These are phyloP conservation scores for Aureobasidium namibiae DNA, from an alignment of 2,329 filamentous ascomycete genomes.

Conservation along the genomic window DNA sequence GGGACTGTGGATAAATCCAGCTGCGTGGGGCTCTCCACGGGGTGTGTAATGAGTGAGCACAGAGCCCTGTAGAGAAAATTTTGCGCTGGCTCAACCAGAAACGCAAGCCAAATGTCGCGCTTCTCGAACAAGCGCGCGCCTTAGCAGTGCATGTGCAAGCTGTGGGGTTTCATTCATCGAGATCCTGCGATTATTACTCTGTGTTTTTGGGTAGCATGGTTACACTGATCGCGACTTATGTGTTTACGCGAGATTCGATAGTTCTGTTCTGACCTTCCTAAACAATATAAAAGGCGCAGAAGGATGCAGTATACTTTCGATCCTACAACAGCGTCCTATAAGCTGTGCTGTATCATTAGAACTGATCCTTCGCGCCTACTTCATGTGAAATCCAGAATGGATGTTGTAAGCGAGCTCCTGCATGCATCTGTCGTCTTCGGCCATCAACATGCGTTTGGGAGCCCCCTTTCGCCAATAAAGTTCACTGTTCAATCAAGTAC, in stretches of 20 bases:
- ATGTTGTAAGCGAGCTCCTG: neutral
- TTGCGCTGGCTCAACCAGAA: neutral
- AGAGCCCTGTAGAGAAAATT: neutral
- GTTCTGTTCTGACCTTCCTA: neutral
- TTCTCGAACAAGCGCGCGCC: constrained; percentile 1
- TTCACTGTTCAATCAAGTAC: neutral
- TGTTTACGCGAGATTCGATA: neutral
- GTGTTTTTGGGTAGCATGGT: neutral
- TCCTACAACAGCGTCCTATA: neutral
- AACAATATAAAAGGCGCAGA: neutral
- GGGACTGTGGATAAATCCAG: neutral
- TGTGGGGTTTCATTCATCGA: neutral
- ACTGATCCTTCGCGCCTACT: neutral
- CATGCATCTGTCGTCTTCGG: neutral
- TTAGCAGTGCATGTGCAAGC: neutral
- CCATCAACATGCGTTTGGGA: neutral
- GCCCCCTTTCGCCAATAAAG: neutral
- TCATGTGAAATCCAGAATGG: neutral
- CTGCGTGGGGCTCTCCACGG: constrained; percentile 9
- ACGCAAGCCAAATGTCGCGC: neutral
- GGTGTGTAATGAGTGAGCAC: neutral
- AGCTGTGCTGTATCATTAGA: neutral
- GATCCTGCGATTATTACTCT: neutral
- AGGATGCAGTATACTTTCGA: constrained; percentile 4
- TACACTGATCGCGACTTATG: neutral